Evolutionary conservation across 768 basidiomycete species (phyloP).

Genomic region (Leccinum olivaceopallidum): DNA sequence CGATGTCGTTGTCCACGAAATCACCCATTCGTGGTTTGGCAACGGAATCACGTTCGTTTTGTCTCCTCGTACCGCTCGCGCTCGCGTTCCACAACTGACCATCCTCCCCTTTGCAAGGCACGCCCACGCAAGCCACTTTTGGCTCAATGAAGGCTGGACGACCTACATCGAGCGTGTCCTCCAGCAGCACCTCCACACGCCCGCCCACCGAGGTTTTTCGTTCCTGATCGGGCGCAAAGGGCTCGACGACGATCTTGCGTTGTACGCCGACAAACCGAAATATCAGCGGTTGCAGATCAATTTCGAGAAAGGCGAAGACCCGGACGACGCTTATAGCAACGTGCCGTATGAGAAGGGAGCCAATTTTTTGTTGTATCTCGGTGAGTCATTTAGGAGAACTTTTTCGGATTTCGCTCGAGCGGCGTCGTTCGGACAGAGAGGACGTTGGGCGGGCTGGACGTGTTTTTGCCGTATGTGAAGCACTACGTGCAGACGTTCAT

Average conservation of each 20-base stretch:
- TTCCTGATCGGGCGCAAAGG: too few species aligned
- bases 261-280: too few species aligned
- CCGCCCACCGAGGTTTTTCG: too few species aligned
- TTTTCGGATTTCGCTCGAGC: background rate
- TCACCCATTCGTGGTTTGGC: constrained; percentile 87
- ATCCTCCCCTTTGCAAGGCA: constrained; percentile 40
- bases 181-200: too few species aligned
- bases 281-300: too few species aligned
- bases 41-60: constrained; percentile 73
- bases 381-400: constrained; percentile 37
- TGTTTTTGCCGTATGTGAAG: constrained; percentile 78
- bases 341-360: constrained; percentile 90
- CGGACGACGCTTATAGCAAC: constrained; percentile 73
- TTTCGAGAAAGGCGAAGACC: constrained; percentile 36
- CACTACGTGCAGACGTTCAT: constrained; percentile 83
- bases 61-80: background rate
- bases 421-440: constrained; percentile 8
- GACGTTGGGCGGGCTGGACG: constrained; percentile 40
- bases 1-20: constrained; percentile 88
- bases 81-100: background rate
- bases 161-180: too few species aligned
- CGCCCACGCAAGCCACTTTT: constrained; percentile 74
- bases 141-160: constrained; percentile 94
- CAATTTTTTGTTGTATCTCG: constrained; percentile 83
- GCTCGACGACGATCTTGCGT: too few species aligned